A percentile compares a stretch with the other conserved stretches of the same genome.
Conservation (phyloP, 768 basidiomycete genomes). For the Porphyrellus cyaneotinctus region DNA sequence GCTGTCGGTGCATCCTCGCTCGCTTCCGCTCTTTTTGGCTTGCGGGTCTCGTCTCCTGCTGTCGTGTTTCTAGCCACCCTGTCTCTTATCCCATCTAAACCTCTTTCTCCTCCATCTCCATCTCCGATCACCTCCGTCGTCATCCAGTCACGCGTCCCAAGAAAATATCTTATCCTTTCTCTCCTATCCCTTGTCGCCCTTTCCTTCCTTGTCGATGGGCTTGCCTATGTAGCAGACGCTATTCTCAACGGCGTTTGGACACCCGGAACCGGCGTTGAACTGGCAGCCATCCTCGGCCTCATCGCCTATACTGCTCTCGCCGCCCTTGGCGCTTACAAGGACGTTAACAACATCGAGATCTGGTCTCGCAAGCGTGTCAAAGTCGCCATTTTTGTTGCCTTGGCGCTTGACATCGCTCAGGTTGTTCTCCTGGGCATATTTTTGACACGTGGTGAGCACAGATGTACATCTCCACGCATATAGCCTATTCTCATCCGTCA, state of each 20-base stretch:
- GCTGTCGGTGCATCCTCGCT: constrained; percentile 20
- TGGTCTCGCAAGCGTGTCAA: constrained; percentile 63
- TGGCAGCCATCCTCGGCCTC: constrained; percentile 65
- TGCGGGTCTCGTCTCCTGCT: constrained; percentile 66
- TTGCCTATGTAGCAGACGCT: constrained; percentile 61
- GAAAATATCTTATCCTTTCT: constrained; percentile 68
- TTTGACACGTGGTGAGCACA: constrained; percentile 34
- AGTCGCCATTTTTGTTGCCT: constrained; percentile 46
- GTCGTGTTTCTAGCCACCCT: constrained; percentile 59
- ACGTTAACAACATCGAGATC: constrained; percentile 62
- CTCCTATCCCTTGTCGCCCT: constrained; percentile 67
- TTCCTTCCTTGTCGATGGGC: constrained; percentile 75
- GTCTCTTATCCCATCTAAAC: constrained; percentile 52
- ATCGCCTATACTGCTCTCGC: constrained; percentile 69
- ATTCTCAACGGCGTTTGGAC: constrained; percentile 67
- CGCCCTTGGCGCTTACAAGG: constrained; percentile 76
- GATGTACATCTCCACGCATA: neutral
- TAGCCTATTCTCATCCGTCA: neutral
- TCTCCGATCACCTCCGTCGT: constrained; percentile 77
- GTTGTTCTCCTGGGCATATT: constrained; percentile 49
- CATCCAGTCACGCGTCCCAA: constrained; percentile 66
- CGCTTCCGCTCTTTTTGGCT: constrained; percentile 44
- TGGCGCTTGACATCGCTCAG: constrained; percentile 58
- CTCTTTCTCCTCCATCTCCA: constrained; percentile 38
- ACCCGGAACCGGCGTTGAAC: constrained; percentile 56